A percentile compares a stretch with the other conserved stretches of the same genome.
Evolutionary conservation across 768 basidiomycete genomes (phyloP).

Genomic region (Russula virescens): DNA sequence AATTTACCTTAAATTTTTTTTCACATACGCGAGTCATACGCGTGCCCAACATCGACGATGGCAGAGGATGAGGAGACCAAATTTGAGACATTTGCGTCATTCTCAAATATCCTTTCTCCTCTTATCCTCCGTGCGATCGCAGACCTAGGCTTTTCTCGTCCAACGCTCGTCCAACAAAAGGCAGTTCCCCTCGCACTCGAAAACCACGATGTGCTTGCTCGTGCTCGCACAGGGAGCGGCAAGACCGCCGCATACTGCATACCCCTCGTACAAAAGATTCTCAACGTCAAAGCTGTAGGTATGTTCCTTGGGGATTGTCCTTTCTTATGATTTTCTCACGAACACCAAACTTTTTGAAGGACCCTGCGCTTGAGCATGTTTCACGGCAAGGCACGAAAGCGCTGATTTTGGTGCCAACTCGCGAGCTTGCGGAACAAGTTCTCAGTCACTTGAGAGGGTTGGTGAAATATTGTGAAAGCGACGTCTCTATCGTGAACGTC

Average conservation of each 20-base stretch:
- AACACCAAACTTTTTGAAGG: background rate
- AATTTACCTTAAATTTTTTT: background rate
- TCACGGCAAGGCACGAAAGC: conserved; percentile 57
- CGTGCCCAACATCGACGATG: background rate
- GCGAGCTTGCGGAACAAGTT: conserved; percentile 92
- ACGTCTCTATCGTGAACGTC: conserved; percentile 67
- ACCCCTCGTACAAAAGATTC: conserved; percentile 83
- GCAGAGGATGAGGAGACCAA: background rate
- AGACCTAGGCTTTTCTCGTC: conserved; percentile 82
- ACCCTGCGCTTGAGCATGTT: background rate
- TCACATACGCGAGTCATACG: background rate
- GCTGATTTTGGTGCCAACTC: conserved; percentile 81
- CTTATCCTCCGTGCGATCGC: conserved; percentile 86
- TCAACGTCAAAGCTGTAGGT: conserved; percentile 56
- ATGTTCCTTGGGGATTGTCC: conserved; percentile 1
- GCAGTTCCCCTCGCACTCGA: conserved; percentile 91
- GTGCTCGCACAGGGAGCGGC: conserved; percentile 92
- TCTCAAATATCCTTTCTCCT: conserved; percentile 77
- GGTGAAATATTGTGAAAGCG: conserved; percentile 72
- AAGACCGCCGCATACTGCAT: conserved; percentile 97
- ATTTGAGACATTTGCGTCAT: conserved; percentile 37
- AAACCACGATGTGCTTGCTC: conserved; percentile 84
- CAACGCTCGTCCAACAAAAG: conserved; percentile 87
- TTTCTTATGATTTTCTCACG: background rate
- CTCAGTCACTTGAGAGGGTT: conserved; percentile 58